phyloP scores from a whole-genome alignment of 176 grass and related monocot genomes.

The Luzula sylvatica region DNA sequence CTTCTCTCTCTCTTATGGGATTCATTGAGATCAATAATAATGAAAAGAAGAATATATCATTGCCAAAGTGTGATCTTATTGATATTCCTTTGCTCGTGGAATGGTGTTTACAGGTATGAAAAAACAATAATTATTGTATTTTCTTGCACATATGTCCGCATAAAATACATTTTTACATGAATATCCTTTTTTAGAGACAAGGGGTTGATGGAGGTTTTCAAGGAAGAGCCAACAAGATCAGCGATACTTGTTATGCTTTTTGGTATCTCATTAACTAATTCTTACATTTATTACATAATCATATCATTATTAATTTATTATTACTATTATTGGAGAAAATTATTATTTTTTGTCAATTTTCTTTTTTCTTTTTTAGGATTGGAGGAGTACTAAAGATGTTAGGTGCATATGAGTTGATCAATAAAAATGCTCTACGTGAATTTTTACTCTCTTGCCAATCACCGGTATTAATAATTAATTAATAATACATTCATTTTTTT shows the following conservation, averaged over 20 bases:
- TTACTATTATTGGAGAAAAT: neutral
- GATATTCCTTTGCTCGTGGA: slow-evolving; percentile 51
- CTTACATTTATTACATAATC: neutral
- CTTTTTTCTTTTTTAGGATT: slow-evolving; percentile 37
- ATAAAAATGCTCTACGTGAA: slow-evolving; percentile 31
- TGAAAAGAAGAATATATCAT: slow-evolving; percentile 26
- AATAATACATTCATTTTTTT: neutral
- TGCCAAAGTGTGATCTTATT: slow-evolving; percentile 20
- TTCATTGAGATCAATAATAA: slow-evolving; percentile 43
- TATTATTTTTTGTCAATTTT: neutral
- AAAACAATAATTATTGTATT: too few species aligned
- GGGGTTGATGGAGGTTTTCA: slow-evolving; percentile 61
- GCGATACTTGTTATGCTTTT: slow-evolving; percentile 94
- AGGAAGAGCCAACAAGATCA: slow-evolving; percentile 68
- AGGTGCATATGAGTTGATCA: slow-evolving; percentile 41
- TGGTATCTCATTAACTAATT: slow-evolving; percentile 31
- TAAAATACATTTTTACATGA: slow-evolving; percentile 7
- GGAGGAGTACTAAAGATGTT: slow-evolving; percentile 80
- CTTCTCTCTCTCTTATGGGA: slow-evolving; percentile 77
- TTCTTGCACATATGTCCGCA: too few species aligned
- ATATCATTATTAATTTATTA: neutral
- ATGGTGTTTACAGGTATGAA: slow-evolving; percentile 62
- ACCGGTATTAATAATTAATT: slow-evolving; percentile 40
- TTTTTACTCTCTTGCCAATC: slow-evolving; percentile 88
- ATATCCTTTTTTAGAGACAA: slow-evolving; percentile 43